Base-by-base conservation (phyloP, 306 rosid genomes). In the Alnus glutinosa region DNA sequence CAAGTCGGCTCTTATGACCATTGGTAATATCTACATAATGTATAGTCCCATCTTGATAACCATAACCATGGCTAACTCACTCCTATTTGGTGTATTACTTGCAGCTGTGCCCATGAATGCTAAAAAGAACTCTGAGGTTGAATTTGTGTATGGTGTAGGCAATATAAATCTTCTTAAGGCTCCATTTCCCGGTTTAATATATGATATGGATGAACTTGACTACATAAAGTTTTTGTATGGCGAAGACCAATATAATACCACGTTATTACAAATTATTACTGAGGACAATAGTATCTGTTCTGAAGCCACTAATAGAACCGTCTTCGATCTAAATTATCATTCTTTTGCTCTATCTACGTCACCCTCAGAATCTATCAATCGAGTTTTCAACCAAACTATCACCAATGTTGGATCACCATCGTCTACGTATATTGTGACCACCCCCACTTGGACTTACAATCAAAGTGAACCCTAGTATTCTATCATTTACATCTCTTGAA, bases 71-170 rank as follows among this genome's bases (percentile, higher is more conserved):
- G 9, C 23, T 18, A 7, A 69, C 5, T 67, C 4, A 2, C 61
- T 66, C 6, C 9, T 1, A 37, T 64, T 54, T 9, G n/a, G 8
- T 55, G 16, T 59, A 59, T 3, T 54, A 16, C 73, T 58, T 81
- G 61, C 78, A 89, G 89, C 93, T 16, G 49, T 11, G 48, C 80
- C 82, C 4, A 4, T 89, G 77, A 80, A 36, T 78, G 55, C 78
- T 1, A 8, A 55, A 47, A 44, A 30, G 14, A 78, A 78, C 36
- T 80, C 70, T 0, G 81, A 78, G 0, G 91, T 80, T 1, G 89
- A 89, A 77, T 86, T 82, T 12, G 82, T 86, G 3, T 87, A 86
- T 0, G 91, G 93, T 19, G 84, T 85, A 19, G 91, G 91, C 28
- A 76, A 37, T 18, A 74, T 89, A 55, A 69, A 87, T 57, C 91